These are phyloP conservation scores for Starmerella ratchasimensis DNA, from an alignment of 805 yeast genomes.

Conservation along the genomic window DNA sequence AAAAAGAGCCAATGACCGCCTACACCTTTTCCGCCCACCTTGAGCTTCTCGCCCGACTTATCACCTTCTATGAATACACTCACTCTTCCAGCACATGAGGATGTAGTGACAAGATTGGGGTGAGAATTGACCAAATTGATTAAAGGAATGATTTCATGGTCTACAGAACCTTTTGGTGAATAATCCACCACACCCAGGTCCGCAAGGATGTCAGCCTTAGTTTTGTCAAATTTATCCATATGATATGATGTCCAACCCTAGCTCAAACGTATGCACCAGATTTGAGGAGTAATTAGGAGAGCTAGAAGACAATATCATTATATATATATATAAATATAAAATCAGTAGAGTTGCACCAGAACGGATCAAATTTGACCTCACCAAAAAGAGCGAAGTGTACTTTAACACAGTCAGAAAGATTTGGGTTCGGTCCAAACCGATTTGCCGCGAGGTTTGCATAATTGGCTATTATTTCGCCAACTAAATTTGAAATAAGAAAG, in stretches of 20 bases:
- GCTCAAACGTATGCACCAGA: background rate
- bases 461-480: no score
- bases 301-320: background rate
- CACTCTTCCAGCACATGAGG: slow-evolving; percentile 79
- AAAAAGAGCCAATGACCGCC: slow-evolving; percentile 78
- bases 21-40: slow-evolving; percentile 69
- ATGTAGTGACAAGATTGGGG: slow-evolving; percentile 64
- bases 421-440: no score
- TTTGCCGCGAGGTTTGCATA: no score
- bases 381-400: no score
- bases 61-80: slow-evolving; percentile 69
- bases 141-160: slow-evolving; percentile 56
- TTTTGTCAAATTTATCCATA: slow-evolving; percentile 11
- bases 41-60: slow-evolving; percentile 30
- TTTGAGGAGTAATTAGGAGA: no score
- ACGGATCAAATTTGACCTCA: no score
- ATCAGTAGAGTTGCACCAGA: no score
- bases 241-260: background rate
- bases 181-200: slow-evolving; percentile 24
- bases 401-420: no score
- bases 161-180: slow-evolving; percentile 83
- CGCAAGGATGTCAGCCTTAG: slow-evolving; percentile 19
- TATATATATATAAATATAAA: no score
- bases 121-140: slow-evolving; percentile 52
- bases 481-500: no score